Base-by-base conservation (phyloP, 805 yeast genomes). In the Yamadazyma tumulicola region DNA sequence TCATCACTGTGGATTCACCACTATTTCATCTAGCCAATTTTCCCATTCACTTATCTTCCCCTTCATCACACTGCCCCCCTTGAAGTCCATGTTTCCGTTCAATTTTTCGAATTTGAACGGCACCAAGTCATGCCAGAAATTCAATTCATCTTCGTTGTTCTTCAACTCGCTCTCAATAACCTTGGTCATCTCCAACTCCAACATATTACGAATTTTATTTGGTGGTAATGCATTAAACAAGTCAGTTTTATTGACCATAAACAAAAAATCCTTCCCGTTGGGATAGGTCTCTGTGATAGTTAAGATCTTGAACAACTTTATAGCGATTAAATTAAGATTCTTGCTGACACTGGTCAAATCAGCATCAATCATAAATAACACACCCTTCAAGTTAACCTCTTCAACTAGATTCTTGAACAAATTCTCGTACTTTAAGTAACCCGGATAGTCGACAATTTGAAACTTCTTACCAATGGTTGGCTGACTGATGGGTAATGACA, bases 231-330 rank as follows among this genome's bases (percentile, higher is more conserved):
- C 75, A 41, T 87, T 85, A 62, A 93, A 93, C 25, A 81, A 72
- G 48, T 93, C 97, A 33, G 75, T 73, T 56, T 91, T 91, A 64
- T 91, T 91, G 42, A 93, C 79, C 12, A 89, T 93, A 39, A 93
- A 61, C 31, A 84, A 63, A 26, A 84, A 67, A 52, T 85, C 91
- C 15, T 84, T 71, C 3, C 94, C 94, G 42, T 75, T 77, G 12
- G 79, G 76, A 32, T 69, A 63, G 45, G 59, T 61, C 52, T 86
- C 97, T 2, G 91, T 77, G 12, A 68, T 49, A 25, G 73, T 63
- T 28, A 88, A 67, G 26, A 87, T 61, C 31, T 74, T 67, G 53
- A 79, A 72, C 42, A 87, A 58, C 40, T 74, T 72, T 40, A 69
- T 66, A 0, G 87, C 83, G 4, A 80, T 75, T n/a, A 43, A 39